phyloP scores from a whole-genome alignment of 2,329 filamentous ascomycete species.

The Emericellopsis cladophorae region DNA sequence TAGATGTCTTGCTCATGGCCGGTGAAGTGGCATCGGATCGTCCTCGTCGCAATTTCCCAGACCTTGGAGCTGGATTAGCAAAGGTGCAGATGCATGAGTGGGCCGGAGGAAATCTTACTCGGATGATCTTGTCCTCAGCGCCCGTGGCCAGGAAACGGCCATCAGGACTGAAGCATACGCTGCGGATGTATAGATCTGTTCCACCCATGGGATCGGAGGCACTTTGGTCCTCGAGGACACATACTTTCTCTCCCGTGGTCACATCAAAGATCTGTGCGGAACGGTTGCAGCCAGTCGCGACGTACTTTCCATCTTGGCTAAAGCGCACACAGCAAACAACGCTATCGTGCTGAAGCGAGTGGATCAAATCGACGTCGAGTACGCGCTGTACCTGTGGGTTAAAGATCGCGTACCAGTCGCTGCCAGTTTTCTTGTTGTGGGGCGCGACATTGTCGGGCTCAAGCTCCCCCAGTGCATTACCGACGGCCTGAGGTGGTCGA shows the following conservation, averaged over 20 bases:
- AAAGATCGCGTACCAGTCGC: slow-evolving; percentile 95
- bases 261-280: slow-evolving; percentile 99
- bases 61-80: slow-evolving; percentile 42
- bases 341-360: slow-evolving; percentile 86
- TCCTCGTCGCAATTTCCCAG: slow-evolving; percentile 79
- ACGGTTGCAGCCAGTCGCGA: slow-evolving; percentile 93
- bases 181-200: slow-evolving; percentile 91
- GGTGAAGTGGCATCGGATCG: slow-evolving; percentile 85
- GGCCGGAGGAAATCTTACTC: slow-evolving; percentile 45
- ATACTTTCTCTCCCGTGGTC: slow-evolving; percentile 72
- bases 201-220: slow-evolving; percentile 60
- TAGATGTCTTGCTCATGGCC: slow-evolving; percentile 99
- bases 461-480: slow-evolving; percentile 66
- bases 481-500: slow-evolving; percentile 35
- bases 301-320: slow-evolving; percentile 87
- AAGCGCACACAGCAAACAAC: slow-evolving; percentile 98
- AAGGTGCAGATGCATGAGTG: neutral
- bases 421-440: slow-evolving; percentile 76
- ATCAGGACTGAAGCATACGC: slow-evolving; percentile 97
- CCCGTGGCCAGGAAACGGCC: slow-evolving; percentile 89
- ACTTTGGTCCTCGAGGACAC: slow-evolving; percentile 77
- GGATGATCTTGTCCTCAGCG: slow-evolving; percentile 93
- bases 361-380: slow-evolving; percentile 85
- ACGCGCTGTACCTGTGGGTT: slow-evolving; percentile 83
- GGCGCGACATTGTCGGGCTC: slow-evolving; percentile 76